Evolutionary conservation across 1,284 basidiomycete species (phyloP).

Genomic region (Cystobasidium slooffiae): DNA sequence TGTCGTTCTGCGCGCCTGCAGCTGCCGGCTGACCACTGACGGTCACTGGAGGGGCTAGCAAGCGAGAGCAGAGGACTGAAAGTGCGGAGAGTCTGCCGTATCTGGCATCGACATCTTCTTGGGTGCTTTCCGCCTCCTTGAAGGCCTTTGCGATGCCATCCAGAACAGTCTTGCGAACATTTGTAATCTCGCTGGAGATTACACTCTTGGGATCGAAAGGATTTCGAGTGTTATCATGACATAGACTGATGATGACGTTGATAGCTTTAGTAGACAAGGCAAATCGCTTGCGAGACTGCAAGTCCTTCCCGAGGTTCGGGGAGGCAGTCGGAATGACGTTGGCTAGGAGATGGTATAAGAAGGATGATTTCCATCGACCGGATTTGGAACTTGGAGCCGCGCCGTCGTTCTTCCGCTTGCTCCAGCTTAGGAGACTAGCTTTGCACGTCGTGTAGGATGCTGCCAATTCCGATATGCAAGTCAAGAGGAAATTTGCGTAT

Average conservation of each 20-base stretch:
- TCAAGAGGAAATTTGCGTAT: conserved; percentile 87
- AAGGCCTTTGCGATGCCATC: conserved; percentile 85
- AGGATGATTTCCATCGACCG: conserved; percentile 26
- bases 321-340: conserved; percentile 56
- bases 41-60: conserved; percentile 76
- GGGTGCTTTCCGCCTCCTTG: conserved; percentile 69
- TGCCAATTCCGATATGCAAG: conserved; percentile 85
- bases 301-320: conserved; percentile 51
- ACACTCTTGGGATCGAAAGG: conserved; percentile 63
- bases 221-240: conserved; percentile 73
- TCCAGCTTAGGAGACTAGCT: conserved; percentile 65
- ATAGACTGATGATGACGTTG: conserved; percentile 87
- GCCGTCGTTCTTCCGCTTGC: conserved; percentile 15
- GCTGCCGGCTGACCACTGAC: conserved; percentile 57
- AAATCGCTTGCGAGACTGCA: conserved; percentile 53
- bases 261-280: conserved; percentile 78
- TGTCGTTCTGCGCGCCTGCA: conserved; percentile 68
- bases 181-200: conserved; percentile 74
- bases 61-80: conserved; percentile 82
- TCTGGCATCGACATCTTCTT: conserved; percentile 72
- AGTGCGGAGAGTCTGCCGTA: conserved; percentile 90
- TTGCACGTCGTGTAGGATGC: conserved; percentile 95
- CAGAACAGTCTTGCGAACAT: conserved; percentile 84
- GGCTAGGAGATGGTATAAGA: conserved; percentile 53
- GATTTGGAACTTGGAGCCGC: background rate